Base-by-base conservation (phyloP, 192 early-diverging fungal genomes). In the Coemansia sp. region DNA sequence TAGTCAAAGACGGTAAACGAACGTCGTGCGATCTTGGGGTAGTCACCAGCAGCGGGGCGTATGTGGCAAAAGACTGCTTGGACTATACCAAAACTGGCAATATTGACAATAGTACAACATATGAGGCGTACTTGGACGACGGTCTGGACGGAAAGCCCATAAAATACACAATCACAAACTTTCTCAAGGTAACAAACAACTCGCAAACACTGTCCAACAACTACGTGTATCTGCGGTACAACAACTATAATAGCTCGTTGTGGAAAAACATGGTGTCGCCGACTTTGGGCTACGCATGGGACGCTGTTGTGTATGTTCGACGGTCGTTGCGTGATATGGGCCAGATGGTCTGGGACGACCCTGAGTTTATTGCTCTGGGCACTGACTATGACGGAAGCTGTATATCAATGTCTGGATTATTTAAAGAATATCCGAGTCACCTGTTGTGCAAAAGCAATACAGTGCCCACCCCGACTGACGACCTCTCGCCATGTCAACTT, bases 1-100 rank as follows among this genome's bases (percentile, higher is more conserved):
- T 52, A 5, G 50, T 52, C 20, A 52, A 52, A 21, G 49, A 63
- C 17, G 61, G 61, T 18, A 54, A 63, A 12, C 61, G 51, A 5
- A 63, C 51, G 8, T 63, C 61, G 3, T 63, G 61, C 34, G 61
- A 63, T 34, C 49, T 63, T 34, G 61, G 61, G 9, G 61, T 63
- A 11, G 51, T 53, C 18, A 47, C 47, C 17, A 46, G 38, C 52
- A 38, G 23, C 4, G 37, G 51, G 3, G 24, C 52, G 4, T 54
- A 54, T 14, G 52, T 54, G 23, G 52, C 52, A 24, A 54, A 54
- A n/a, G 52, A 53, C 52, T 63, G 61, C 25, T 37, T 63, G 17
- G 61, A 63, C 38, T 63, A 21, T 54, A 21, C 38, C 10, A 40
- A 49, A 38, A 18, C 14, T 10, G 46, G 46, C 46, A 17, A 18